Conservation (phyloP, 257 asterid genomes). For the Solanum sparsipilum region DNA sequence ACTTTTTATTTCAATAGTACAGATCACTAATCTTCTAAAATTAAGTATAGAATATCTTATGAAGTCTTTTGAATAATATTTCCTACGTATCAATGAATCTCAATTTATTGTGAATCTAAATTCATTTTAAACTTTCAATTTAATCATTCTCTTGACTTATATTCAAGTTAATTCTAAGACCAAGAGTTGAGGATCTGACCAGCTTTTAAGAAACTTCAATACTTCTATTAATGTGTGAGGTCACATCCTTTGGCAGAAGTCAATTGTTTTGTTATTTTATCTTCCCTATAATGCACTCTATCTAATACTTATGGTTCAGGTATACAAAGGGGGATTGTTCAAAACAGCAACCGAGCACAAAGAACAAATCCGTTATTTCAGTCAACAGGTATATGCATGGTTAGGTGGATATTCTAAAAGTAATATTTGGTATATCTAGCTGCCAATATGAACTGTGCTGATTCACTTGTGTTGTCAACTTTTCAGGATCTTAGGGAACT, state of each 20-base stretch:
- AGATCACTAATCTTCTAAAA: not conserved
- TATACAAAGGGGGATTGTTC: slow-evolving; percentile 92
- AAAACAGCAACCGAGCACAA: slow-evolving; percentile 92
- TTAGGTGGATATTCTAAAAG: not conserved
- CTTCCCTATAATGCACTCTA: not conserved
- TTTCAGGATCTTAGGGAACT: slow-evolving; percentile 82
- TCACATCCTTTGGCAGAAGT: not conserved
- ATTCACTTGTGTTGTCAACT: not conserved
- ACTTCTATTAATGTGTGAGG: not conserved
- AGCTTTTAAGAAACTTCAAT: not conserved
- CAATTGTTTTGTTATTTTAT: not conserved
- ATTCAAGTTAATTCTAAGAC: not conserved
- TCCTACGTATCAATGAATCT: not conserved
- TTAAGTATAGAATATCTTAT: not conserved
- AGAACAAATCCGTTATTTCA: slow-evolving; percentile 87
- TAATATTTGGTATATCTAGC: not conserved
- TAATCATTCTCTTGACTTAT: not conserved
- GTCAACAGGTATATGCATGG: slow-evolving; percentile 53
- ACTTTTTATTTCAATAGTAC: not conserved
- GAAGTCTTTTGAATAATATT: not conserved
- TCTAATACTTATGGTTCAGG: slow-evolving; percentile 33
- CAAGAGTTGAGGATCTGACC: not conserved
- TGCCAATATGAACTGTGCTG: not conserved
- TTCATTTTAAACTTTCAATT: not conserved
- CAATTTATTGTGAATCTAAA: not conserved